Base-by-base conservation (phyloP, 2,329 filamentous ascomycete genomes). In the Cryoendolithus antarcticus region DNA sequence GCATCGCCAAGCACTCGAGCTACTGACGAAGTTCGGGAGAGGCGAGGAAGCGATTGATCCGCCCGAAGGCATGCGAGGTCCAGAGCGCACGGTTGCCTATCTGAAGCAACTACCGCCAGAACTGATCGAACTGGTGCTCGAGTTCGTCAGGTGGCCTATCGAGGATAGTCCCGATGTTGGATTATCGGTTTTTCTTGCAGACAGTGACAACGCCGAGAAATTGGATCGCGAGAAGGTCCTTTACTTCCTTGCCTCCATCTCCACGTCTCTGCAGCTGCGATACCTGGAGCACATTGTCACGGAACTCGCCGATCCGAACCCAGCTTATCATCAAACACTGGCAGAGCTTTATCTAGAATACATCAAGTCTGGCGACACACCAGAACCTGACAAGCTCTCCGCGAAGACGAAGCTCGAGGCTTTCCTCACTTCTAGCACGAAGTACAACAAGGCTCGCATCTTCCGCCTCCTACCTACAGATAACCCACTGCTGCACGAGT, bases 131-230 rank as follows among this genome's bases (percentile, higher is more conserved):
- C 71, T 96, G 19, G 86, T 96, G 11, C 70, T 98, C 3, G 85
- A 95, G 59, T 93, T 93, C 55, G 82, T 85, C 0, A 80, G 82
- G 48, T 98, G 91, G 91, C 84, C 86, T 0, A 61, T 98, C 10
- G 71, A 74, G 39, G 72, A 71, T 9, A 77, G 85, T 45, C 76
- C 86, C 0, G 71, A 77, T 2, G 64, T 85, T 30, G 88, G 82
- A 4, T 93, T 98, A 82, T 86, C 95, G 47, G 74, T 98, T 0
- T 98, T 98, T 60, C 64, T 91, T 0, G 85, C 84, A 1, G 91
- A 98, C 57, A 91, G 86, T 1, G 86, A 94, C 56, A 96, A 96
- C 53, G 88, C 91, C 1, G 91, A 96, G 65, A 86, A 79, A 0
- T 62, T 98, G 8, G 86, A 89, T 2, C 73, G 89, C 32, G 74